Evolutionary conservation across 208 protist genomes (phyloP).

Genomic region (Entamoeba histolytica): DNA sequence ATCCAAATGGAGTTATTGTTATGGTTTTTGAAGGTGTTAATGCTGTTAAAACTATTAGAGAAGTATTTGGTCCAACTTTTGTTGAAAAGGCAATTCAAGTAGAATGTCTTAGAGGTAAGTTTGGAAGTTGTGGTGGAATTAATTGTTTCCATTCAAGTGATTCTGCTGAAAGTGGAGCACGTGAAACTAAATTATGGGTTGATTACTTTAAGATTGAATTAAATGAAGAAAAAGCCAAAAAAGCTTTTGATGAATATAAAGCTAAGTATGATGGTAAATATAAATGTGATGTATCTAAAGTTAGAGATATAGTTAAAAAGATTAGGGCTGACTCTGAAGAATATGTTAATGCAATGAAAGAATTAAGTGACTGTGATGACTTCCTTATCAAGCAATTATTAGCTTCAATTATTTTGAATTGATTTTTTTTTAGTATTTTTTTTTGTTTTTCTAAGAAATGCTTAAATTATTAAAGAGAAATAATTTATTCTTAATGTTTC

Average conservation of each 20-base stretch:
- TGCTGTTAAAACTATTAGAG: not conserved
- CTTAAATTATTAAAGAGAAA: no score
- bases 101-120: not conserved
- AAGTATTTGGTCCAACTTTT: not conserved
- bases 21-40: not conserved
- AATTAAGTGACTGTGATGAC: not conserved
- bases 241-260: not conserved
- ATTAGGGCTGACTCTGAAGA: not conserved
- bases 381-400: not conserved
- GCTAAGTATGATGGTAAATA: not conserved
- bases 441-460: no score
- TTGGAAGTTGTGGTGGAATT: not conserved
- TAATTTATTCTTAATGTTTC: no score
- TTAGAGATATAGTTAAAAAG: not conserved
- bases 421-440: not conserved
- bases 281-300: not conserved
- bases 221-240: not conserved
- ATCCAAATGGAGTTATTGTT: not conserved
- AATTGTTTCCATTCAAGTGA: not conserved
- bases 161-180: not conserved
- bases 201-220: not conserved
- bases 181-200: not conserved
- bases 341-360: not conserved
- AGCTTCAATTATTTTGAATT: not conserved
- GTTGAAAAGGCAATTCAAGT: not conserved